Evolutionary conservation across 2,329 filamentous ascomycete genomes (phyloP).

Genomic region (Cladosporium phlei): DNA sequence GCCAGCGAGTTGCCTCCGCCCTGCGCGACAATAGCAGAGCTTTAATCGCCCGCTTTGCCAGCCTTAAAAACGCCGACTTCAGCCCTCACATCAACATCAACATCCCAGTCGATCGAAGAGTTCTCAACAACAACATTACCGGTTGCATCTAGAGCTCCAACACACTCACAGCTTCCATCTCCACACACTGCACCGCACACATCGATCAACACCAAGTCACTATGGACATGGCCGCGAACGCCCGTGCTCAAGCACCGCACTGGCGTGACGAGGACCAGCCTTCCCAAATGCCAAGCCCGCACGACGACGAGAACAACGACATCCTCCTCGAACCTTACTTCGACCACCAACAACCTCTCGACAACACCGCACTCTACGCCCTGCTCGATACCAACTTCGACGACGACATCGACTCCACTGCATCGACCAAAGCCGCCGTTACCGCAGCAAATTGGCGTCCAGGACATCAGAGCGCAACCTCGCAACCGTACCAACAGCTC

Average conservation of each 20-base stretch:
- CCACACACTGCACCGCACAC: neutral
- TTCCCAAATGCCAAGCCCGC: neutral
- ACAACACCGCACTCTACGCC: conserved; percentile 3
- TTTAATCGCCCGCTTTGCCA: conserved; percentile 2
- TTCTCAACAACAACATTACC: neutral
- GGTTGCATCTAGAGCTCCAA: neutral
- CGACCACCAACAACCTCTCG: conserved; percentile 2
- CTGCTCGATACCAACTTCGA: conserved; percentile 8
- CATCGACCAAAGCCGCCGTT: neutral
- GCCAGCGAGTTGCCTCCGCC: conserved; percentile 12
- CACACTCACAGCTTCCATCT: neutral
- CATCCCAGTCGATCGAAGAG: neutral
- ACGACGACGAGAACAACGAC: neutral
- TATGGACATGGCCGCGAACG: conserved; percentile 17
- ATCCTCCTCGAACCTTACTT: conserved; percentile 10
- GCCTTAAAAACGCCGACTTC: conserved; percentile 6
- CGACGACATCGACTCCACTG: neutral
- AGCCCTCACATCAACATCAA: conserved; percentile 3
- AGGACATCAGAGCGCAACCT: neutral
- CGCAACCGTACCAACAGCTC: no score
- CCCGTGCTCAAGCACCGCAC: conserved; percentile 6
- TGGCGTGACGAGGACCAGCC: neutral
- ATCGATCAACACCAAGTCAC: neutral
- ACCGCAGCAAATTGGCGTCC: neutral
- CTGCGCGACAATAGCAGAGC: conserved; percentile 4